A percentile compares a stretch with the other conserved stretches of the same genome.
These are phyloP conservation scores for Hura crepitans DNA, from an alignment of 441 rosid genomes.

Conservation along the genomic window DNA sequence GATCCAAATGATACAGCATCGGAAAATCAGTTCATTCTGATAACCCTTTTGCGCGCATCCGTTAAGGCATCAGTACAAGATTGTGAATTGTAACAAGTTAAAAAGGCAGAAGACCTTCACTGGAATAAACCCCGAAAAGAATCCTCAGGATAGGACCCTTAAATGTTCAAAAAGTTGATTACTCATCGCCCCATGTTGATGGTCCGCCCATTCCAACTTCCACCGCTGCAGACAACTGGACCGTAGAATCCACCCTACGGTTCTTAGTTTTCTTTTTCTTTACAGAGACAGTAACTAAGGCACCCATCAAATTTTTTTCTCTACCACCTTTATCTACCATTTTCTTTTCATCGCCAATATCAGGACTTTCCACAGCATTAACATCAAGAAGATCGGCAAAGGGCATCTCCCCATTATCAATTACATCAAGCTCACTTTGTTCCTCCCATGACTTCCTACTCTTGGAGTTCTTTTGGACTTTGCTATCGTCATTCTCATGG, in stretches of 20 bases:
- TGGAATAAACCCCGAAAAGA: neutral
- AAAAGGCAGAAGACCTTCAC: neutral
- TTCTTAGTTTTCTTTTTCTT: constrained; percentile 48
- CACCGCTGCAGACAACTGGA: constrained; percentile 29
- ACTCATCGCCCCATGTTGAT: constrained; percentile 56
- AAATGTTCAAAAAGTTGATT: neutral
- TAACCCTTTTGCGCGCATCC: neutral
- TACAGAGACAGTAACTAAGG: constrained; percentile 27
- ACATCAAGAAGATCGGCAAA: constrained; percentile 48
- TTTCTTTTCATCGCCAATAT: constrained; percentile 23
- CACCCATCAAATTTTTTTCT: constrained; percentile 25
- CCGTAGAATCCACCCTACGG: constrained; percentile 23
- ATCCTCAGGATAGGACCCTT: neutral
- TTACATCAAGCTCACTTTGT: constrained; percentile 46
- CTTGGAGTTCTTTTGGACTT: constrained; percentile 30
- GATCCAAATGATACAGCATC: neutral
- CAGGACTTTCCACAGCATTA: constrained; percentile 24
- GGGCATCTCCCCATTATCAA: constrained; percentile 54
- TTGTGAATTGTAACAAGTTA: neutral
- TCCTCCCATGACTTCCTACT: constrained; percentile 33
- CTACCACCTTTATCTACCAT: constrained; percentile 21
- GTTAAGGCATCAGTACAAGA: neutral
- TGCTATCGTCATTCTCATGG: neutral
- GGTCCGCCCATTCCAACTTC: constrained; percentile 81
- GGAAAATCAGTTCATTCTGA: neutral